A percentile compares a stretch with the other conserved stretches of the same genome.
Evolutionary conservation across 2,329 filamentous ascomycete genomes (phyloP).

Genomic region (Venturia effusa): DNA sequence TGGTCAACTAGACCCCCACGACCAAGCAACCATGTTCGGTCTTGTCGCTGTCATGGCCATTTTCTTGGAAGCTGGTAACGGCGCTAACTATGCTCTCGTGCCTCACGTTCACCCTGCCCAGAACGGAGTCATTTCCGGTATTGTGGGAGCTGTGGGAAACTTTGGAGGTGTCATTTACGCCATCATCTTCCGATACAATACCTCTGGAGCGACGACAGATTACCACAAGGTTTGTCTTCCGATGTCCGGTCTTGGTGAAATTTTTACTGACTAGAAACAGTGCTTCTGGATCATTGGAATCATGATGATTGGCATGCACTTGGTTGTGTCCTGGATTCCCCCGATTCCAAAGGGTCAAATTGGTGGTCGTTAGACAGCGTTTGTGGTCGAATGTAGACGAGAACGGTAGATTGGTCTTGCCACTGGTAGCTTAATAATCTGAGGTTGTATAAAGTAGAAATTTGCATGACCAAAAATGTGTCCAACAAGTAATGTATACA

Average conservation of each 20-base stretch:
- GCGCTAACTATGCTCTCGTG: constrained; percentile 75
- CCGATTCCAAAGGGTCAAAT: constrained; percentile 45
- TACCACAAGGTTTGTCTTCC: constrained; percentile 34
- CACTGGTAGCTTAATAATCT: too few relatives aligned
- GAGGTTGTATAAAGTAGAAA: too few relatives aligned
- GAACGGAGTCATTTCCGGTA: constrained; percentile 63
- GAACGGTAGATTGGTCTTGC: too few relatives aligned
- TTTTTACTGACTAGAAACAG: neutral
- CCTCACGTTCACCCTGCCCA: constrained; percentile 76
- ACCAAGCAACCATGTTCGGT: constrained; percentile 58
- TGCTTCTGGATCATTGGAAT: constrained; percentile 69
- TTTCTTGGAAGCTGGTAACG: constrained; percentile 77
- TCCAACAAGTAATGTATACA: too few relatives aligned
- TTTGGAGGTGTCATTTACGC: constrained; percentile 54
- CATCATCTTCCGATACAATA: constrained; percentile 68
- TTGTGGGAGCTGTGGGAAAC: constrained; percentile 72
- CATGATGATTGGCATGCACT: constrained; percentile 59
- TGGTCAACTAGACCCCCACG: constrained; percentile 51
- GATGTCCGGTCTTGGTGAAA: constrained; percentile 51
- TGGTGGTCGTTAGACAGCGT: constrained; percentile 26
- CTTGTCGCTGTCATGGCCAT: constrained; percentile 67
- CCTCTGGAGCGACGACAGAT: constrained; percentile 48
- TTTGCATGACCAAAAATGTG: too few relatives aligned
- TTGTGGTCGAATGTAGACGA: neutral
- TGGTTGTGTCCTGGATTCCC: constrained; percentile 53